These are phyloP conservation scores for Martensiomyces pterosporus DNA, from an alignment of 192 early-diverging fungal species.

Conservation along the genomic window DNA sequence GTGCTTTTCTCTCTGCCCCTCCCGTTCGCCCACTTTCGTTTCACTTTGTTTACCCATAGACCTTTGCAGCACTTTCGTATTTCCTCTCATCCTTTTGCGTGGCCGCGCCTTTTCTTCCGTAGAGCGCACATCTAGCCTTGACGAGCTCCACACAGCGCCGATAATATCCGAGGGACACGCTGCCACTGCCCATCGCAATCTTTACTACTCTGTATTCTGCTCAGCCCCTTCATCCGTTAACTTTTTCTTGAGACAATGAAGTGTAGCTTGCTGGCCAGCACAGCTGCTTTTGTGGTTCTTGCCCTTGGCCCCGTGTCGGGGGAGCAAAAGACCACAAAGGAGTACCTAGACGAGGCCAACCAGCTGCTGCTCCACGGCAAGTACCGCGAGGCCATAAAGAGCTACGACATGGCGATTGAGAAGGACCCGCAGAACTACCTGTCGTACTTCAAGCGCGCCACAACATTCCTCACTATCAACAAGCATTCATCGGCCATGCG, in stretches of 20 bases:
- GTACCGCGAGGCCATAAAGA: constrained; percentile 29
- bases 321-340: constrained; percentile 33
- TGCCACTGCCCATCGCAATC: too few species aligned
- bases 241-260: too few species aligned
- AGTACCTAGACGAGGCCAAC: constrained; percentile 47
- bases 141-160: too few species aligned
- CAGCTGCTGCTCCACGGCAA: constrained; percentile 32
- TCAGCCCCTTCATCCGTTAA: too few species aligned
- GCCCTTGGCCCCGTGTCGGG: constrained; percentile 19
- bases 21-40: too few species aligned
- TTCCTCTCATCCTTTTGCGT: too few species aligned
- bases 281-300: constrained; percentile 28
- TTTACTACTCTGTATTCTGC: not conserved
- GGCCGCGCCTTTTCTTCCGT: too few species aligned
- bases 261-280: constrained; percentile 26
- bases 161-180: too few species aligned
- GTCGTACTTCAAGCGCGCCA: constrained; percentile 84
- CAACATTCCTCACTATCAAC: constrained; percentile 73
- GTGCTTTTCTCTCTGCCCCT: too few species aligned
- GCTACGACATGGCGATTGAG: constrained; percentile 52
- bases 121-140: too few species aligned
- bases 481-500: constrained; percentile 65
- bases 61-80: too few species aligned
- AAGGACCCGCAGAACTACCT: constrained; percentile 79
- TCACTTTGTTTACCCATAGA: too few species aligned